phyloP scores from a whole-genome alignment of 2,329 filamentous ascomycete genomes.

The Ophiocordyceps robertsii region DNA sequence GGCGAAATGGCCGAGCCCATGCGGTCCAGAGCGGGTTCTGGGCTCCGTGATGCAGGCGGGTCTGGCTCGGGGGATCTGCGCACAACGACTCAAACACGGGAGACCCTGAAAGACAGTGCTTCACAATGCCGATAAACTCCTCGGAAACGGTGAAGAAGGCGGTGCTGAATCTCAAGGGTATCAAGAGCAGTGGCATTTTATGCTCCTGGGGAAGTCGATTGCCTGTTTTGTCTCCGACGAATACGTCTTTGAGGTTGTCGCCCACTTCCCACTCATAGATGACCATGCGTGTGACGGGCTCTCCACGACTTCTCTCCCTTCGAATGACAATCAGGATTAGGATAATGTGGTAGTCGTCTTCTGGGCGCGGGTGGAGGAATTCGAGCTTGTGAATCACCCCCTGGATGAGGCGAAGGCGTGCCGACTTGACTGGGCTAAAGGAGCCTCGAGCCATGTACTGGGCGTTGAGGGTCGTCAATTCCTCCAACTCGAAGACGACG shows the following conservation, averaged over 20 bases:
- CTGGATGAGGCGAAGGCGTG: conserved; percentile 34
- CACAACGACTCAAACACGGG: conserved; percentile 33
- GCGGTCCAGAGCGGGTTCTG: conserved; percentile 58
- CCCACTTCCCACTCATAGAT: conserved; percentile 48
- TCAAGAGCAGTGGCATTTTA: conserved; percentile 53
- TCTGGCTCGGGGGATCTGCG: conserved; percentile 25
- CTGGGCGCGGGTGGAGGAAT: conserved; percentile 60
- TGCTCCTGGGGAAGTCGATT: conserved; percentile 35
- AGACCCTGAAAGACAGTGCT: conserved; percentile 36
- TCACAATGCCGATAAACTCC: conserved; percentile 41
- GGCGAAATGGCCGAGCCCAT: conserved; percentile 69
- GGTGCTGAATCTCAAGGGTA: conserved; percentile 57
- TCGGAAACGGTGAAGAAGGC: conserved; percentile 59
- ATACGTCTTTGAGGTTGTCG: conserved; percentile 30
- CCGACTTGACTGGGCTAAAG: conserved; percentile 44
- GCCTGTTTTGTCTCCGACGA: conserved; percentile 33
- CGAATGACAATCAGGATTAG: conserved; percentile 51
- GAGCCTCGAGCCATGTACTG: conserved; percentile 31
- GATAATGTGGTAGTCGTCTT: conserved; percentile 59
- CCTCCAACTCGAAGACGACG: conserved; percentile 56
- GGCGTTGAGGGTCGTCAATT: conserved; percentile 34
- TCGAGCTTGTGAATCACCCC: conserved; percentile 77
- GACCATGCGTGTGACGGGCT: conserved; percentile 32
- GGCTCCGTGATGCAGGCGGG: conserved; percentile 31
- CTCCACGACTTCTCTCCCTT: conserved; percentile 17